These are phyloP conservation scores for Triticum monococcum DNA, from an alignment of 176 grass and related monocot genomes.

Conservation along the genomic window DNA sequence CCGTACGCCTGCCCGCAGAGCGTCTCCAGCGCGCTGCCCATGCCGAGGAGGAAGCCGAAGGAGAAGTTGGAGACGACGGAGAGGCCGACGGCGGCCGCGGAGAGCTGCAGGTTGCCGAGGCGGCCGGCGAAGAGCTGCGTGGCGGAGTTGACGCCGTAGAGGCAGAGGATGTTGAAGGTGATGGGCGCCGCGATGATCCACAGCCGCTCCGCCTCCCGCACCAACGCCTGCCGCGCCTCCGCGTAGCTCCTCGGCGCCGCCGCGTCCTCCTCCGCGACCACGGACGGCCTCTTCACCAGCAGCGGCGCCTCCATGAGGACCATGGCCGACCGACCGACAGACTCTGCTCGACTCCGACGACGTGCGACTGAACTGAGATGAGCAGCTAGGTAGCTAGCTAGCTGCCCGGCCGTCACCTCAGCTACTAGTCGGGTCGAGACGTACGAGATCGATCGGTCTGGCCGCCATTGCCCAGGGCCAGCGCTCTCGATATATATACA, in stretches of 20 bases:
- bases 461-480: not conserved
- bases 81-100: too few species aligned
- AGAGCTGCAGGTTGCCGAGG: too few species aligned
- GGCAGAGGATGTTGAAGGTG: too few species aligned
- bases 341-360: not conserved
- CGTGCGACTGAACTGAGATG: not conserved
- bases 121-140: too few species aligned
- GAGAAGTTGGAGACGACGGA: too few species aligned
- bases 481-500: too few species aligned
- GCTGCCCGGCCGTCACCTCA: not conserved
- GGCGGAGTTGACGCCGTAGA: too few species aligned
- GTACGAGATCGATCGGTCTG: not conserved
- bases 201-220: not conserved
- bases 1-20: constrained; percentile 54
- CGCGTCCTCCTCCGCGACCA: not conserved
- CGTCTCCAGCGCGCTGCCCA: constrained; percentile 74
- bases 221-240: not conserved
- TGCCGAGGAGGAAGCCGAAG: constrained; percentile 29
- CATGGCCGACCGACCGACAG: not conserved
- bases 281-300: not conserved
- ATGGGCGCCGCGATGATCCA: not conserved
- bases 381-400: not conserved
- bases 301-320: not conserved
- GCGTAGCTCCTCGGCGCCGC: not conserved
- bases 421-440: not conserved